phyloP scores from a whole-genome alignment of 352 stramenopile genomes.

The Blastocystis sp. region DNA sequence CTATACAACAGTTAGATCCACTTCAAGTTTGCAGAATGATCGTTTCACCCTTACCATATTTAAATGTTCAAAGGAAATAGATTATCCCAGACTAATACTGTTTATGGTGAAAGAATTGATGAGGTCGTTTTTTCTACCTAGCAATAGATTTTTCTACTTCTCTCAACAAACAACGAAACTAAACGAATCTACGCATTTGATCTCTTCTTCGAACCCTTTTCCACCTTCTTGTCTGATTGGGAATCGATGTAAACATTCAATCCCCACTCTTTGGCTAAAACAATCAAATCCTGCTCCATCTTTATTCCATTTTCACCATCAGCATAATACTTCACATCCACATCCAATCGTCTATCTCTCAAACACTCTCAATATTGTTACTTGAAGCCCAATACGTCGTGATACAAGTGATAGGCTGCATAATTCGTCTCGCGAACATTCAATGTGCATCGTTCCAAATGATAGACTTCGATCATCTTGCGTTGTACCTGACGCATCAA shows the following conservation, averaged over 20 bases:
- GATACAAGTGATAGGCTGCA: constrained; percentile 95
- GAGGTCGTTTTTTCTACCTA: constrained; percentile 30
- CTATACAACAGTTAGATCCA: constrained; percentile 41
- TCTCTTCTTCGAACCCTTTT: constrained; percentile 9
- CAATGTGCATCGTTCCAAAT: constrained; percentile 89
- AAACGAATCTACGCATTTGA: background rate
- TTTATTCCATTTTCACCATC: constrained; percentile 98
- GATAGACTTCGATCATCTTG: constrained; percentile 90
- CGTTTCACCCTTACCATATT: constrained; percentile 44
- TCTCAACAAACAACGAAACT: background rate
- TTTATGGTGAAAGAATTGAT: constrained; percentile 19
- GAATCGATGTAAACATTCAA: background rate
- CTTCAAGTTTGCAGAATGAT: background rate
- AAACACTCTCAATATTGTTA: constrained; percentile 65
- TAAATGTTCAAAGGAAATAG: constrained; percentile 28
- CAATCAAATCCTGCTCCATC: constrained; percentile 82
- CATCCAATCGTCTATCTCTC: constrained; percentile 70
- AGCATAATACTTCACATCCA: constrained; percentile 98
- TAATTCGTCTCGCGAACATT: constrained; percentile 95
- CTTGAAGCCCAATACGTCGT: constrained; percentile 90
- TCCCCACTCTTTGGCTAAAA: background rate
- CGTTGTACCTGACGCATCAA: constrained; percentile 83
- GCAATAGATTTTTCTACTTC: constrained; percentile 11
- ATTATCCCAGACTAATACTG: constrained; percentile 60
- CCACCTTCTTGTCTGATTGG: background rate